Conservation (phyloP, 208 protist species). For the Leptomonas pyrrhocoris region DNA sequence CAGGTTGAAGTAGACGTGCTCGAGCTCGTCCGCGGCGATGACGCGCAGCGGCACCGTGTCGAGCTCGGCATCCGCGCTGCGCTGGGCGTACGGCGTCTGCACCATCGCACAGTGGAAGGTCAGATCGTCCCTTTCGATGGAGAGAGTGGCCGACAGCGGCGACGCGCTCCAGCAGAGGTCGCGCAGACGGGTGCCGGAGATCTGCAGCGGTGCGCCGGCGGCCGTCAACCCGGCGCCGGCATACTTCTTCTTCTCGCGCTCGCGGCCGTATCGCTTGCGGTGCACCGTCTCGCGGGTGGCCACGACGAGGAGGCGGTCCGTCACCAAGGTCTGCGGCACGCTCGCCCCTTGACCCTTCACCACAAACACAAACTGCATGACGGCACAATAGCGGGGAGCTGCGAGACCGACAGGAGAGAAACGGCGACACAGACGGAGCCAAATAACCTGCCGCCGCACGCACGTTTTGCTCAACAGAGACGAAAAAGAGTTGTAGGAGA, state of each 20-base stretch:
- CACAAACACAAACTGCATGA: constrained; percentile 37
- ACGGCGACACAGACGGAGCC: no score
- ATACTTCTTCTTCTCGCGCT: constrained; percentile 15
- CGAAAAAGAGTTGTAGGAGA: neutral
- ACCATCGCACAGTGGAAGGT: constrained; percentile 38
- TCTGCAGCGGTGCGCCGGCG: constrained; percentile 13
- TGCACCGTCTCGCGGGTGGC: constrained; percentile 30
- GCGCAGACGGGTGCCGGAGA: constrained; percentile 25
- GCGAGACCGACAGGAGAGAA: neutral
- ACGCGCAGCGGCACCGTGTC: constrained; percentile 46
- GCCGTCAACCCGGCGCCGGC: neutral
- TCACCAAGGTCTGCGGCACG: constrained; percentile 20
- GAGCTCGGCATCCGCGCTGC: constrained; percentile 26
- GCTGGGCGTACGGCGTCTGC: constrained; percentile 34
- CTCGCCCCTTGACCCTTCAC: constrained; percentile 8
- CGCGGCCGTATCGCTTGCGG: constrained; percentile 18
- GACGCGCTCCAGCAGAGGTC: constrained; percentile 28
- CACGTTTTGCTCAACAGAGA: no score
- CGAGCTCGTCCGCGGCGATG: constrained; percentile 35
- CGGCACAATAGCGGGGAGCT: neutral
- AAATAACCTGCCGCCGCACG: no score
- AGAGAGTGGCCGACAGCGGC: constrained; percentile 14
- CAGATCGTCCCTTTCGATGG: constrained; percentile 18
- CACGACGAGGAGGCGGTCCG: constrained; percentile 30
- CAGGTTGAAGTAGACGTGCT: constrained; percentile 58